These are phyloP conservation scores for Lodderomyces elongisporus DNA, from an alignment of 1,139 yeast genomes.

Conservation along the genomic window DNA sequence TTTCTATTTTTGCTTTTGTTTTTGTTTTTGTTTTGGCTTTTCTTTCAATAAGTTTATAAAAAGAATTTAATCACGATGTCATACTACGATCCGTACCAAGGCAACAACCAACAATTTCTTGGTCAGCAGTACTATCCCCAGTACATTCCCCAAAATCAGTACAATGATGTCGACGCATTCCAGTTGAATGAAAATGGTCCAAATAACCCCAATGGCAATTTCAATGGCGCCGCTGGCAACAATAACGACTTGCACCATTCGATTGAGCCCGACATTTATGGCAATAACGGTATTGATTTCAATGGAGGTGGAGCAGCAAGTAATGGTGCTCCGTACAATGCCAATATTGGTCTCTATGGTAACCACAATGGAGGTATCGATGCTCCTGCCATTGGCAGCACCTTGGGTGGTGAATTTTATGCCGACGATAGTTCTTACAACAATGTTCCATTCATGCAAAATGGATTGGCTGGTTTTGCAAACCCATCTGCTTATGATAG, in stretches of 20 bases:
- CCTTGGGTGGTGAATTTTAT: constrained; percentile 9
- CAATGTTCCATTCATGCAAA: neutral
- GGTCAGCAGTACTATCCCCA: constrained; percentile 33
- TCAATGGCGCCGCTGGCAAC: neutral
- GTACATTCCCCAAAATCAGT: constrained; percentile 16
- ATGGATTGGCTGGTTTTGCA: constrained; percentile 1
- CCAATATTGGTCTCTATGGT: constrained; percentile 1
- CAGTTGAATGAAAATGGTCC: neutral
- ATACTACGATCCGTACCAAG: constrained; percentile 43
- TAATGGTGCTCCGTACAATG: neutral
- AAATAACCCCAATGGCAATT: constrained; percentile 1
- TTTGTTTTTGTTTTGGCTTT: too few species aligned
- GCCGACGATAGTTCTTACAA: constrained; percentile 7
- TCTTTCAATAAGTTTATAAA: too few species aligned
- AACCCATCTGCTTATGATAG: constrained; percentile 2
- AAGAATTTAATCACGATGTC: too few species aligned
- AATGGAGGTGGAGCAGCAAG: neutral
- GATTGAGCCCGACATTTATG: neutral
- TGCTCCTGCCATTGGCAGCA: constrained; percentile 10
- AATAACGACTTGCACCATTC: neutral
- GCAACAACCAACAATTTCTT: constrained; percentile 36
- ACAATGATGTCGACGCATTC: constrained; percentile 1
- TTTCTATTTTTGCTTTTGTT: too few species aligned
- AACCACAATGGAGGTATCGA: constrained; percentile 6
- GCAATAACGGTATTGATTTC: neutral